Percentiles rank a stretch among this genome's conserved stretches.
These are phyloP conservation scores for Penicillium sp. DNA, from an alignment of 2,329 filamentous ascomycete genomes.

Conservation along the genomic window DNA sequence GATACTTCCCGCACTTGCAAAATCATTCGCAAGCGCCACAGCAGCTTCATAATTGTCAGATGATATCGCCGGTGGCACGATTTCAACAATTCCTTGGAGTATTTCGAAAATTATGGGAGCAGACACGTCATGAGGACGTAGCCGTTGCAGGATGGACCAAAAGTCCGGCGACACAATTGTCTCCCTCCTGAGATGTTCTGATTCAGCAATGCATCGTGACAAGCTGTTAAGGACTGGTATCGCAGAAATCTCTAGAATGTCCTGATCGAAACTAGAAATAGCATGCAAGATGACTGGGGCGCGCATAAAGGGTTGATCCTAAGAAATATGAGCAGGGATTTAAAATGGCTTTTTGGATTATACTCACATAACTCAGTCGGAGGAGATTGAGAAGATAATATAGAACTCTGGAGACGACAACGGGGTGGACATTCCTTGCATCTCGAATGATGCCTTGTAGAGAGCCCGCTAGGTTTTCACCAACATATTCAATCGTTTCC, in stretches of 20 bases:
- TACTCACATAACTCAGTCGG: slow-evolving; percentile 70
- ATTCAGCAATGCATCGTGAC: slow-evolving; percentile 71
- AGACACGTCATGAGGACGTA: slow-evolving; percentile 66
- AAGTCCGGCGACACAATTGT: slow-evolving; percentile 96
- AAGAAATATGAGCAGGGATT: slow-evolving; percentile 18
- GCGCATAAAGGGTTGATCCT: slow-evolving; percentile 88
- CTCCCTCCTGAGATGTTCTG: slow-evolving; percentile 77
- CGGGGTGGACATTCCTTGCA: slow-evolving; percentile 70
- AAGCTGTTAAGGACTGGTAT: slow-evolving; percentile 74
- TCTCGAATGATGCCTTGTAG: slow-evolving; percentile 80
- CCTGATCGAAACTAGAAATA: slow-evolving; percentile 80
- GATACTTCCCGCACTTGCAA: slow-evolving; percentile 76
- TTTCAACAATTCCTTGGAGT: slow-evolving; percentile 71
- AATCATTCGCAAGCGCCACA: slow-evolving; percentile 79
- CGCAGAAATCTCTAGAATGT: slow-evolving; percentile 71
- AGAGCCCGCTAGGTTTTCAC: slow-evolving; percentile 73
- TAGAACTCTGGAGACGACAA: slow-evolving; percentile 77
- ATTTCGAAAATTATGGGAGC: slow-evolving; percentile 80
- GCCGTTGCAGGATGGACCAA: slow-evolving; percentile 79
- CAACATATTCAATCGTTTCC: slow-evolving; percentile 66
- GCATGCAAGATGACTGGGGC: slow-evolving; percentile 87
- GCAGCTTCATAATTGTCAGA: slow-evolving; percentile 94
- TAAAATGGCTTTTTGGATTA: not conserved
- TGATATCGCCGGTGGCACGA: slow-evolving; percentile 74
- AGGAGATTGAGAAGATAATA: slow-evolving; percentile 84